Evolutionary conservation across 305 asterid species (phyloP).

Genomic region (Rubia tinctorum): DNA sequence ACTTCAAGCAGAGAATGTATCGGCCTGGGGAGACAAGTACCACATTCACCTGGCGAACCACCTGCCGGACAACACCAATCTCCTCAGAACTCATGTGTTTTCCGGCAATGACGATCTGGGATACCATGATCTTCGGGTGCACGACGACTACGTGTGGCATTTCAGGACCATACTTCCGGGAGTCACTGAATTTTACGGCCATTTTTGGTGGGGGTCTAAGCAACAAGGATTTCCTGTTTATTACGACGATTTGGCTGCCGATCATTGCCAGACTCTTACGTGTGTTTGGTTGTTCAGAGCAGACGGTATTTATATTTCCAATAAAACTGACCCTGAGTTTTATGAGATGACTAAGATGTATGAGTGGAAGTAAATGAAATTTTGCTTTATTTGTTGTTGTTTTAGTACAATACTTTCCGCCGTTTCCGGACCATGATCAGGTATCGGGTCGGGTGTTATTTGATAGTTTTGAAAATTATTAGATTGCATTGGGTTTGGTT

Average conservation of each 20-base stretch:
- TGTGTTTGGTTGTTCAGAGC: slow-evolving; percentile 4
- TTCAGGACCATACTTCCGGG: not conserved
- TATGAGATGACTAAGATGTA: slow-evolving; percentile 4
- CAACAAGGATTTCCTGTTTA: not conserved
- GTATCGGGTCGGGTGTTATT: too few species aligned
- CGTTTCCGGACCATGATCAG: too few species aligned
- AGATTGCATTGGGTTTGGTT: too few species aligned
- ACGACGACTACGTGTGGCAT: not conserved
- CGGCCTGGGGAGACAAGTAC: slow-evolving; percentile 12
- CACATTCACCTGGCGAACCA: not conserved
- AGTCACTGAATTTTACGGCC: not conserved
- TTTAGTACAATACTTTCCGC: too few species aligned
- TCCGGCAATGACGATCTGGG: slow-evolving; percentile 11
- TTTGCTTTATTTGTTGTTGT: not conserved
- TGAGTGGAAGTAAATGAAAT: slow-evolving; percentile 3
- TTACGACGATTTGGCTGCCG: not conserved
- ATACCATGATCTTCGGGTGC: not conserved
- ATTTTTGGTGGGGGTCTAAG: slow-evolving; percentile 7
- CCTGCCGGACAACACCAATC: slow-evolving; percentile 3
- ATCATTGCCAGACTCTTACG: not conserved
- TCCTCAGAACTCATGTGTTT: slow-evolving; percentile 6
- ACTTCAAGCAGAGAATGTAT: not conserved
- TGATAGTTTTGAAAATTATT: too few species aligned
- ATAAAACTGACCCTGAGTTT: not conserved
- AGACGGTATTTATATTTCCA: not conserved